These are phyloP conservation scores for Agrocybe praecox DNA, from an alignment of 768 basidiomycete species.

Conservation along the genomic window DNA sequence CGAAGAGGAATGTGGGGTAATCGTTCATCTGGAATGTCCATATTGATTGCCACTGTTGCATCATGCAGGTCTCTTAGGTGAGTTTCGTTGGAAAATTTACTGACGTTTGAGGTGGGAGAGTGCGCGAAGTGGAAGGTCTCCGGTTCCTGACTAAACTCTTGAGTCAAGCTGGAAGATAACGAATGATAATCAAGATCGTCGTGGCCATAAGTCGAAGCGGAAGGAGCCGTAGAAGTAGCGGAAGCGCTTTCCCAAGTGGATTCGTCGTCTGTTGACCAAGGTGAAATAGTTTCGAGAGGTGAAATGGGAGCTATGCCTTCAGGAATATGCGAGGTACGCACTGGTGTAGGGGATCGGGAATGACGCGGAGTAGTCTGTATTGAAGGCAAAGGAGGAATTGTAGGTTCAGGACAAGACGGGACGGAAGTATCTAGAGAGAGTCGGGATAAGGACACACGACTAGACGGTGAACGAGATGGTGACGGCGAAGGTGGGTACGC, in stretches of 20 bases:
- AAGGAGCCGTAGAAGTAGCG: slow-evolving; percentile 60
- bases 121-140: slow-evolving; percentile 1
- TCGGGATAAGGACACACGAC: slow-evolving; percentile 18
- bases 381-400: slow-evolving; percentile 15
- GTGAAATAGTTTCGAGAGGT: slow-evolving; percentile 46
- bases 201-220: slow-evolving; percentile 39
- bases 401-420: slow-evolving; percentile 17
- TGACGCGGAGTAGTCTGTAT: slow-evolving; percentile 26
- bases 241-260: slow-evolving; percentile 78
- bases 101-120: slow-evolving; percentile 13
- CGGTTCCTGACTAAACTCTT: slow-evolving; percentile 5
- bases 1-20: slow-evolving; percentile 89
- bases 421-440: slow-evolving; percentile 16
- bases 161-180: slow-evolving; percentile 15
- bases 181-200: slow-evolving; percentile 14
- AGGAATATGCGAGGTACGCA: slow-evolving; percentile 29
- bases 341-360: slow-evolving; percentile 43
- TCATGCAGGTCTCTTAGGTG: slow-evolving; percentile 25
- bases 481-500: slow-evolving; percentile 59
- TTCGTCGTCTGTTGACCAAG: slow-evolving; percentile 80
- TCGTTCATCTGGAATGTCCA: slow-evolving; percentile 55
- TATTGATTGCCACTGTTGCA: slow-evolving; percentile 31
- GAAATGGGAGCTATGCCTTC: slow-evolving; percentile 27
- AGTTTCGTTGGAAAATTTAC: slow-evolving; percentile 20
- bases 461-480: slow-evolving; percentile 37